Percentiles rank a stretch among this genome's conserved stretches.
These are phyloP conservation scores for Penstemon eatonii DNA, from an alignment of 257 asterid species.

Conservation along the genomic window DNA sequence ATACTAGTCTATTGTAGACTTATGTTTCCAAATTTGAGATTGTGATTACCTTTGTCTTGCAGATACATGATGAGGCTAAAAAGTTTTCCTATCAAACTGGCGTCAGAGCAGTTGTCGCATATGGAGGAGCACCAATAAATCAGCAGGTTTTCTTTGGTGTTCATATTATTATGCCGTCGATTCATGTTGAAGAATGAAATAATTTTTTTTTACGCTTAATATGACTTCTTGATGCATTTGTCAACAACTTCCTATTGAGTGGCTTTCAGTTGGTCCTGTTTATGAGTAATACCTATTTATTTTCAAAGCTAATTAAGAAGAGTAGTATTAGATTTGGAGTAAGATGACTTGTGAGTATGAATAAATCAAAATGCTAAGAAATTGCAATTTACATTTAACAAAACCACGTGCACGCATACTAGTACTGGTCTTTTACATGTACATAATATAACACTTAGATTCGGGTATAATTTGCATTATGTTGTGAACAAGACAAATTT, in stretches of 20 bases:
- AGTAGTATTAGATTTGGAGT: neutral
- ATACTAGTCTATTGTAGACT: neutral
- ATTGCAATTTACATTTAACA: neutral
- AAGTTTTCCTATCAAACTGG: slow-evolving; percentile 77
- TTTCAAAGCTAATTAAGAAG: neutral
- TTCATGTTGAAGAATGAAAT: neutral
- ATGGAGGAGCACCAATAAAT: slow-evolving; percentile 85
- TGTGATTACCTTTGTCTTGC: slow-evolving; percentile 30
- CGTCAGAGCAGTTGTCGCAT: slow-evolving; percentile 75
- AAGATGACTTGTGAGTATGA: neutral
- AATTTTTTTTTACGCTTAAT: neutral
- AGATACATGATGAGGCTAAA: slow-evolving; percentile 86
- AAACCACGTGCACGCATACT: neutral
- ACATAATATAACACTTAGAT: too few relatives aligned
- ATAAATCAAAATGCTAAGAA: neutral
- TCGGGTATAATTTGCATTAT: too few relatives aligned
- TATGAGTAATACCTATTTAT: neutral
- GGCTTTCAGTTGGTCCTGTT: neutral
- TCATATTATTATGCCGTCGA: neutral
- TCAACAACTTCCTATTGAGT: too few relatives aligned
- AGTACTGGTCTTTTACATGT: too few relatives aligned
- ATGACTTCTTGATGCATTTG: neutral
- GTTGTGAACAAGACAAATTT: too few relatives aligned
- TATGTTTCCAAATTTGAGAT: neutral
- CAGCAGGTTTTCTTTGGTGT: slow-evolving; percentile 57